These are phyloP conservation scores for Globisporangium barbulae DNA, from an alignment of 352 stramenopile genomes.

Conservation along the genomic window DNA sequence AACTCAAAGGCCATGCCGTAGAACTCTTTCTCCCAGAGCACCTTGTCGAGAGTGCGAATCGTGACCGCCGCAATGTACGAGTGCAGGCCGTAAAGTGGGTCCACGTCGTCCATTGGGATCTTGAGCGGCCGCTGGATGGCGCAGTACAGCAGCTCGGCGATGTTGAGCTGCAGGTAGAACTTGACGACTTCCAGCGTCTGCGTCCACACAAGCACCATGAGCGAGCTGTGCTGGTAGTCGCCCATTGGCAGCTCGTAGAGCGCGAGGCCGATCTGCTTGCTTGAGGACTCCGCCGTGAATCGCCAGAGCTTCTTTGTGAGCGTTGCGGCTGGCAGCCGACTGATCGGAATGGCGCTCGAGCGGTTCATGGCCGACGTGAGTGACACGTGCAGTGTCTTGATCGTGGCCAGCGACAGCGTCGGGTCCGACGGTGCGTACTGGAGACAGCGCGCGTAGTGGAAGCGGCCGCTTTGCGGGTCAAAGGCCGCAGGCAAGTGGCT, in stretches of 20 bases:
- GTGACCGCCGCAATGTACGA: conserved; percentile 47
- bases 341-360: conserved; percentile 9
- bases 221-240: conserved; percentile 33
- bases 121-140: conserved; percentile 29
- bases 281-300: conserved; percentile 30
- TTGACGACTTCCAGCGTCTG: conserved; percentile 35
- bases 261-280: conserved; percentile 37
- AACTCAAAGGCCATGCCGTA: conserved; percentile 36
- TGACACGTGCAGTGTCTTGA: conserved; percentile 26
- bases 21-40: conserved; percentile 53
- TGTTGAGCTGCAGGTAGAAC: conserved; percentile 49
- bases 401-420: conserved; percentile 25
- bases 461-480: conserved; percentile 23
- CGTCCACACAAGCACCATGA: conserved; percentile 53
- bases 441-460: conserved; percentile 34
- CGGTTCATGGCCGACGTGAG: conserved; percentile 21
- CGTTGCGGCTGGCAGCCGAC: not conserved
- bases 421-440: conserved; percentile 25
- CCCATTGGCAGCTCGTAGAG: conserved; percentile 50
- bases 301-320: conserved; percentile 31
- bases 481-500: conserved; percentile 14
- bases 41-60: conserved; percentile 35
- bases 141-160: conserved; percentile 42
- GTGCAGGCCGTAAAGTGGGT: conserved; percentile 37
- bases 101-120: conserved; percentile 35